Conservation (phyloP, 2,329 filamentous ascomycete species). For the Aplosporella prunicola region DNA sequence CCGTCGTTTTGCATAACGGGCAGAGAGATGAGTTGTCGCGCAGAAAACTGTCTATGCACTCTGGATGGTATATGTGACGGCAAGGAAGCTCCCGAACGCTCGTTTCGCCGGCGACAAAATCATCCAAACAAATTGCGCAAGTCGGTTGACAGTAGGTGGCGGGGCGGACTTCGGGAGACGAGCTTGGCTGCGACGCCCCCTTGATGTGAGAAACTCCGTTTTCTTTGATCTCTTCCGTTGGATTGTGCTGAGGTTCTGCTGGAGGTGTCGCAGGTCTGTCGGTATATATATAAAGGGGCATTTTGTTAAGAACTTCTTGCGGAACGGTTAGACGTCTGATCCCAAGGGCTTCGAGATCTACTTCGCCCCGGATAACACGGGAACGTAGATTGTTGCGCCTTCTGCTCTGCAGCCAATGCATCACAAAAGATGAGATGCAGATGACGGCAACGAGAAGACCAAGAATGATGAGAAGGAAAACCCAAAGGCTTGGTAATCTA, state of each 20-base stretch:
- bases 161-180: background rate
- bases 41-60: conserved; percentile 83
- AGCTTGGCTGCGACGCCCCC: too few species aligned
- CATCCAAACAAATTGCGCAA: conserved; percentile 84
- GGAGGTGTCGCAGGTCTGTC: background rate
- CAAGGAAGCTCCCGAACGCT: conserved; percentile 80
- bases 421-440: conserved; percentile 54
- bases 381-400: conserved; percentile 58
- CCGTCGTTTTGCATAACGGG: conserved; percentile 79
- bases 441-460: conserved; percentile 63
- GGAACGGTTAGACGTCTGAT: conserved; percentile 77
- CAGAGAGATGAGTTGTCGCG: conserved; percentile 73
- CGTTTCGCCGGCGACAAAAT: conserved; percentile 60
- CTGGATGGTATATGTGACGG: conserved; percentile 84
- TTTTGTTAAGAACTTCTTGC: conserved; percentile 55
- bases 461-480: conserved; percentile 61
- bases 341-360: conserved; percentile 77
- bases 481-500: conserved; percentile 67
- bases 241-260: too few species aligned
- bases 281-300: conserved; percentile 68
- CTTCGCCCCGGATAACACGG: conserved; percentile 66
- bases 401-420: conserved; percentile 68
- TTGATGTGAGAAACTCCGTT: too few species aligned
- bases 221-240: too few species aligned
- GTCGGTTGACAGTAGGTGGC: conserved; percentile 57